Evolutionary conservation across 2,329 filamentous ascomycete species (phyloP).

Genomic region (Paraphoma chrysanthemicola): DNA sequence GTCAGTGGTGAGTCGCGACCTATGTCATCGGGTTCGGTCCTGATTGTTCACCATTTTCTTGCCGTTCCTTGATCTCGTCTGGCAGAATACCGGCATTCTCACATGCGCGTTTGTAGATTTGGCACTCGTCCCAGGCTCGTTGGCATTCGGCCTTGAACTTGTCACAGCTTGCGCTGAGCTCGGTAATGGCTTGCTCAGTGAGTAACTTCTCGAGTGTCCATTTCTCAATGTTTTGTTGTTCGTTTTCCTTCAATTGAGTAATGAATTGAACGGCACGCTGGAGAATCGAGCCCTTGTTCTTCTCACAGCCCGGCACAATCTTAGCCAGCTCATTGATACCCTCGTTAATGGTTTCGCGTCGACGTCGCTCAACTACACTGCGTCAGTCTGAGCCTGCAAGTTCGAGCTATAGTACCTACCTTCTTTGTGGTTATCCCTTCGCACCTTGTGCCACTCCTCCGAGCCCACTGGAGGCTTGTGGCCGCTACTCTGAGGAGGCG

Average conservation of each 20-base stretch:
- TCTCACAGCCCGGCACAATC: slow-evolving; percentile 96
- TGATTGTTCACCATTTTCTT: slow-evolving; percentile 47
- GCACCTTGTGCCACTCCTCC: slow-evolving; percentile 96
- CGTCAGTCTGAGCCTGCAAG: slow-evolving; percentile 8
- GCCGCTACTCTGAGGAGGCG: slow-evolving; percentile 39
- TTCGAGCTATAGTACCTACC: slow-evolving; percentile 62
- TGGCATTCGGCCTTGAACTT: slow-evolving; percentile 84
- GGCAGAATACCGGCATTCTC: slow-evolving; percentile 49
- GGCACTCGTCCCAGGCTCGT: slow-evolving; percentile 76
- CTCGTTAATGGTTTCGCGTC: slow-evolving; percentile 97
- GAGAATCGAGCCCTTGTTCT: slow-evolving; percentile 97
- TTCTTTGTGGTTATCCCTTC: slow-evolving; percentile 99
- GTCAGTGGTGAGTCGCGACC: neutral
- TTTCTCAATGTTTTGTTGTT: slow-evolving; percentile 91
- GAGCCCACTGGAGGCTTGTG: slow-evolving; percentile 89
- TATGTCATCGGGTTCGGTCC: slow-evolving; percentile 36
- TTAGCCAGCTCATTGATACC: slow-evolving; percentile 98
- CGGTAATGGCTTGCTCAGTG: slow-evolving; percentile 86
- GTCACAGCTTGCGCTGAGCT: slow-evolving; percentile 85
- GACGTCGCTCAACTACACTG: slow-evolving; percentile 83
- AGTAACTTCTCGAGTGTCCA: slow-evolving; percentile 91
- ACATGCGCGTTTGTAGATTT: slow-evolving; percentile 72
- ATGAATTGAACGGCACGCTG: slow-evolving; percentile 95
- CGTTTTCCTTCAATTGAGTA: slow-evolving; percentile 90
- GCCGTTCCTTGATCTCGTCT: slow-evolving; percentile 49